These are phyloP conservation scores for Straminergon stramineum DNA, from an alignment of 225 moss, liverwort and hornwort species.

Conservation along the genomic window DNA sequence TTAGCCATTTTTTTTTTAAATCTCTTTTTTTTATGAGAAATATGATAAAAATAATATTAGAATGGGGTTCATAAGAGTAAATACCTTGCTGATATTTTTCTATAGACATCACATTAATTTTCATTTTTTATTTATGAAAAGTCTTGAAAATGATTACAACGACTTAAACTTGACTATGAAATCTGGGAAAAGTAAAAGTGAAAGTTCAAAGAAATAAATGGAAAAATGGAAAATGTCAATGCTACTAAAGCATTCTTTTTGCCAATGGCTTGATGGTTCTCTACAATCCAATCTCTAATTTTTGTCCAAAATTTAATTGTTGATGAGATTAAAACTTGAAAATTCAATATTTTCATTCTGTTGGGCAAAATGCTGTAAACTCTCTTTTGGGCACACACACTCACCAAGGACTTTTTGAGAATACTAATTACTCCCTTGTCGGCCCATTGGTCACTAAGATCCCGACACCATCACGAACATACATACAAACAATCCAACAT, in stretches of 20 bases:
- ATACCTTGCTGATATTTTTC: neutral
- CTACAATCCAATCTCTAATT: too few species aligned
- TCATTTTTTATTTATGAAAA: neutral
- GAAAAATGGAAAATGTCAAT: neutral
- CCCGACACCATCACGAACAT: too few species aligned
- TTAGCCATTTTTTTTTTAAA: too few species aligned
- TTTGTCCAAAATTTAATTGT: too few species aligned
- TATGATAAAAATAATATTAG: neutral
- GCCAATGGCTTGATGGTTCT: neutral
- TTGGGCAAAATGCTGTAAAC: rapidly evolving
- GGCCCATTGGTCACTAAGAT: rapidly evolving
- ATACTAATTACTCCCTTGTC: rapidly evolving
- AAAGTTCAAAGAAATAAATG: neutral
- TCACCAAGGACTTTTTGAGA: rapidly evolving
- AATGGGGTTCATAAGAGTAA: rapidly evolving
- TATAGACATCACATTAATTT: neutral
- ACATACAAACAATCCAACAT: neutral
- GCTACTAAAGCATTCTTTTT: neutral
- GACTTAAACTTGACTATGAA: neutral
- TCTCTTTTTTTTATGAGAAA: too few species aligned
- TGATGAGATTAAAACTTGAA: too few species aligned
- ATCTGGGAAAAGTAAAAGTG: neutral
- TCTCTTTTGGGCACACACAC: too few species aligned
- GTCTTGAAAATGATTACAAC: neutral
- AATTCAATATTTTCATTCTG: too few species aligned